phyloP scores from a whole-genome alignment of 257 asterid species.

The Solanum stenotomum region DNA sequence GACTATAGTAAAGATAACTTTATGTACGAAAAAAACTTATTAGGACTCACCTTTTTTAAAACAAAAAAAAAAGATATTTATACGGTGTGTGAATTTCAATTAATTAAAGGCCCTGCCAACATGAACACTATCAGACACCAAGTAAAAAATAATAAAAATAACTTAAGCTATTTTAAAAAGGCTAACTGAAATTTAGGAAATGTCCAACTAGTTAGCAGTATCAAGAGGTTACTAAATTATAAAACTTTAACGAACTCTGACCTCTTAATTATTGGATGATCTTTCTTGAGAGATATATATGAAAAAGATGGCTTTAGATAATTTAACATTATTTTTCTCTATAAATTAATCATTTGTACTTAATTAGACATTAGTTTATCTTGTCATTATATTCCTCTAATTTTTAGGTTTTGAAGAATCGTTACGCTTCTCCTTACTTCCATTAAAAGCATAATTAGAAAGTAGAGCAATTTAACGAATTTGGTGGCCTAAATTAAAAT shows the following conservation, averaged over 20 bases:
- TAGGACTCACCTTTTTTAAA: too few species aligned
- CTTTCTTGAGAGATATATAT: neutral
- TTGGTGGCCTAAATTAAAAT: neutral
- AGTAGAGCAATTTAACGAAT: neutral
- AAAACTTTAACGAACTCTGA: neutral
- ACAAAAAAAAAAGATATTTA: too few species aligned
- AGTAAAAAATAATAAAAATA: too few species aligned
- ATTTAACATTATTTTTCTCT: neutral
- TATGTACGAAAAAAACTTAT: too few species aligned
- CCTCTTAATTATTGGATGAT: neutral
- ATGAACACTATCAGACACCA: too few species aligned
- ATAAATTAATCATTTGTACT: neutral
- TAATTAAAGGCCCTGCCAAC: too few species aligned
- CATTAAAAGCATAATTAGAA: neutral
- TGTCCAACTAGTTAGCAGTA: neutral
- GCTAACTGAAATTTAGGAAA: neutral
- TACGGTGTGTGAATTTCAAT: too few species aligned
- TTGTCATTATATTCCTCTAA: neutral
- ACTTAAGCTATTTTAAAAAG: neutral
- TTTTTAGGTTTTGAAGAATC: neutral
- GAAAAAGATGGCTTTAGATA: neutral
- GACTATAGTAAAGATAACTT: too few species aligned
- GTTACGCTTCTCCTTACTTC: neutral
- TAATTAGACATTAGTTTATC: neutral
- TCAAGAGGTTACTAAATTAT: neutral